Evolutionary conservation across 441 rosid genomes (phyloP).

Genomic region (Breynia disticha): DNA sequence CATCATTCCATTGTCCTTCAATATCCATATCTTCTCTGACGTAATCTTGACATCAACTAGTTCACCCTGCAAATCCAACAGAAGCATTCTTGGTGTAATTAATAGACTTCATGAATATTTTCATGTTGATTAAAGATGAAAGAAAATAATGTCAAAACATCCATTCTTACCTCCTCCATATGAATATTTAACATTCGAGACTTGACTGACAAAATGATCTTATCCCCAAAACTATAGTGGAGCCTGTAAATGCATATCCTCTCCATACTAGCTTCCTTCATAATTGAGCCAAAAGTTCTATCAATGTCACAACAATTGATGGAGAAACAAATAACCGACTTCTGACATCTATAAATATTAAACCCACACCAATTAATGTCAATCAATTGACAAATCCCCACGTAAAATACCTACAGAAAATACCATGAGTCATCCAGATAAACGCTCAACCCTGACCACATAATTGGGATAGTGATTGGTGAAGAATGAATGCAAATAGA

Average conservation of each 20-base stretch:
- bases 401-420: neutral
- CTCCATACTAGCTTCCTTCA: conserved; percentile 54
- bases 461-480: neutral
- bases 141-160: neutral
- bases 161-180: conserved; percentile 48
- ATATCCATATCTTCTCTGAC: conserved; percentile 61
- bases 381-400: too few relatives aligned
- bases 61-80: conserved; percentile 38
- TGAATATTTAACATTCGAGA: conserved; percentile 42
- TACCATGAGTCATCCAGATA: neutral
- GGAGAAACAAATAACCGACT: conserved; percentile 4
- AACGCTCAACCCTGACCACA: neutral
- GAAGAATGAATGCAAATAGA: neutral
- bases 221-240: conserved; percentile 39
- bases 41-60: conserved; percentile 71
- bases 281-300: conserved; percentile 13
- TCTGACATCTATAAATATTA: neutral
- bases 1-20: conserved; percentile 58
- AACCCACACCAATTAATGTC: too few relatives aligned
- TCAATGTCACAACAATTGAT: conserved; percentile 11
- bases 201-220: conserved; percentile 35
- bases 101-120: neutral
- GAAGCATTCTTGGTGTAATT: neutral
- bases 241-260: conserved; percentile 45
- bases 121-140: neutral